phyloP scores from a whole-genome alignment of 768 basidiomycete genomes.

The Strobilomyces dryophilus region DNA sequence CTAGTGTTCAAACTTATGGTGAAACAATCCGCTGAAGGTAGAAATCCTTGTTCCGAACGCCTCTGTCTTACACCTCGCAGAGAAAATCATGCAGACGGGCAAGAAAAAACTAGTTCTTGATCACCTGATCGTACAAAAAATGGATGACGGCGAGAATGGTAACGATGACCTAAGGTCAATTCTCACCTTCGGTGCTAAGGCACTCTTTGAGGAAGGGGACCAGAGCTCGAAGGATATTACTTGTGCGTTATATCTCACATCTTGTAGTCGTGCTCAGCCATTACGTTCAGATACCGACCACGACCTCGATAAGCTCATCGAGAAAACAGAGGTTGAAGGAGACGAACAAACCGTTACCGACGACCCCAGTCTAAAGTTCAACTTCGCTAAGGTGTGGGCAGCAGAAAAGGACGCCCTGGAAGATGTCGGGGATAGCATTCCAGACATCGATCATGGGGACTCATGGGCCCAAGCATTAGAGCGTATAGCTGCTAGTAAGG shows the following conservation, averaged over 20 bases:
- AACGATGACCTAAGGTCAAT: constrained; percentile 85
- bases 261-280: not conserved
- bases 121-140: constrained; percentile 93
- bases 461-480: constrained; percentile 79
- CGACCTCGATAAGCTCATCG: constrained; percentile 83
- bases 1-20: constrained; percentile 96
- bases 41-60: constrained; percentile 3
- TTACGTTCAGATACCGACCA: constrained; percentile 59
- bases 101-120: constrained; percentile 94
- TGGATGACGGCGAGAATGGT: constrained; percentile 78
- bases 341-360: constrained; percentile 49
- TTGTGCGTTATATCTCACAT: constrained; percentile 42
- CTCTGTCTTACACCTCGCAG: constrained; percentile 37
- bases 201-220: constrained; percentile 69
- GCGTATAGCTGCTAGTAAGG: constrained; percentile 41
- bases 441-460: constrained; percentile 51
- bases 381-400: constrained; percentile 91
- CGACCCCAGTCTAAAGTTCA: constrained; percentile 61
- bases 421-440: constrained; percentile 54
- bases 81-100: constrained; percentile 88
- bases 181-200: constrained; percentile 83
- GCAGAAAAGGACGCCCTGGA: constrained; percentile 69
- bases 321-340: constrained; percentile 74
- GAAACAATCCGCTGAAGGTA: constrained; percentile 89
- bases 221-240: constrained; percentile 58